phyloP scores from a whole-genome alignment of 2,329 filamentous ascomycete species.

The Botrytis medusae region DNA sequence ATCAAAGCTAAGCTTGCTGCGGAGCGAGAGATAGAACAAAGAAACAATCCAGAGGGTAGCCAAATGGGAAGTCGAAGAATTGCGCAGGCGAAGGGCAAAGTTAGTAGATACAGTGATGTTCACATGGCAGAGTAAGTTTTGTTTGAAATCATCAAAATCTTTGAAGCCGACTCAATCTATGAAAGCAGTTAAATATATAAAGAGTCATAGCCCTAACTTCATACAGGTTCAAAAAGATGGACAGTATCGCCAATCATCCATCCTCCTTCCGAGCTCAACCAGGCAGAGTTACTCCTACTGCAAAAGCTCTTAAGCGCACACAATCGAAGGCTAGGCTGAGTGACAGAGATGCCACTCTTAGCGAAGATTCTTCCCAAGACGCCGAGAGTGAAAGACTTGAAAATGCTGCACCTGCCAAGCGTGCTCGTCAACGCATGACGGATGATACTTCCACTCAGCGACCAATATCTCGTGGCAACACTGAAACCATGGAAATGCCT shows the following conservation, averaged over 20 bases:
- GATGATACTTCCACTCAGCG: slow-evolving; percentile 70
- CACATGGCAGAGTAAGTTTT: slow-evolving; percentile 66
- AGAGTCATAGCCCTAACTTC: slow-evolving; percentile 1
- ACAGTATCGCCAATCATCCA: slow-evolving; percentile 85
- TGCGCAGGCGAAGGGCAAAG: slow-evolving; percentile 75
- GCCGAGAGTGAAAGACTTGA: slow-evolving; percentile 32
- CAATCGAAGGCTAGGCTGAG: slow-evolving; percentile 65
- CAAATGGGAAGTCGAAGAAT: slow-evolving; percentile 62
- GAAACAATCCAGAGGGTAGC: slow-evolving; percentile 46
- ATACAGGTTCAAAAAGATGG: slow-evolving; percentile 83
- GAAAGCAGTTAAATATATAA: background rate
- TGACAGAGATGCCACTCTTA: slow-evolving; percentile 46
- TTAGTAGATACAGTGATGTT: slow-evolving; percentile 75
- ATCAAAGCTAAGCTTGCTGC: slow-evolving; percentile 69
- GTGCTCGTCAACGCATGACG: slow-evolving; percentile 62
- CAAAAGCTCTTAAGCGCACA: slow-evolving; percentile 49
- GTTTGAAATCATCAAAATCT: background rate
- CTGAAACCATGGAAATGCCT: slow-evolving; percentile 42
- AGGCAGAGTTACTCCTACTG: slow-evolving; percentile 52
- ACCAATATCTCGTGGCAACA: slow-evolving; percentile 53
- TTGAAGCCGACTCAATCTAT: background rate
- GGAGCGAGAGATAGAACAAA: slow-evolving; percentile 55
- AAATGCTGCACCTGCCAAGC: slow-evolving; percentile 59
- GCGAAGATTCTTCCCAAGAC: slow-evolving; percentile 19
- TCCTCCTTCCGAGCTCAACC: slow-evolving; percentile 69